Percentiles rank a stretch among this genome's conserved stretches.
Evolutionary conservation across 306 rosid species (phyloP).

Genomic region (Oxytropis ochrocephala): DNA sequence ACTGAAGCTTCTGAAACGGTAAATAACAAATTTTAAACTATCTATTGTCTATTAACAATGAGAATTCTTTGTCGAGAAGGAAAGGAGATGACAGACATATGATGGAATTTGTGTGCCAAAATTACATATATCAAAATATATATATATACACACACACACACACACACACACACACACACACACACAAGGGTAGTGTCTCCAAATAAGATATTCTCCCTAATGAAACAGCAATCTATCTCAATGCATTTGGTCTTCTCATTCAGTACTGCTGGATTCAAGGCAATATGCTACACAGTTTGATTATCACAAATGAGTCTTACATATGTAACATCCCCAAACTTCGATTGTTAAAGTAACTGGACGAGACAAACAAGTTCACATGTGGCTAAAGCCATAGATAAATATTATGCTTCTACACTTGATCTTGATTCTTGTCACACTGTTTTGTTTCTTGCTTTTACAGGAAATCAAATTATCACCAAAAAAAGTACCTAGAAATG

Average conservation of each 20-base stretch:
- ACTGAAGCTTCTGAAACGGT: conserved; percentile 73
- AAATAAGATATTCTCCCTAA: neutral
- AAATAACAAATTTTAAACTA: conserved; percentile 11
- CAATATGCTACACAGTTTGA: neutral
- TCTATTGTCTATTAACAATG: neutral
- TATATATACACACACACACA: too few relatives aligned
- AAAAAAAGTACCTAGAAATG: too few relatives aligned
- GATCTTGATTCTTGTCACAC: too few relatives aligned
- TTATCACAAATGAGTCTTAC: neutral
- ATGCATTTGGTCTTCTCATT: neutral
- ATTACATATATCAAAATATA: neutral
- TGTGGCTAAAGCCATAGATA: neutral
- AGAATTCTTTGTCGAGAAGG: conserved; percentile 2
- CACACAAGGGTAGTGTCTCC: neutral
- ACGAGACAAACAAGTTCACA: too few relatives aligned
- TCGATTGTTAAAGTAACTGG: too few relatives aligned
- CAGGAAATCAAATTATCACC: too few relatives aligned
- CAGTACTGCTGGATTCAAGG: neutral
- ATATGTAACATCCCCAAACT: neutral
- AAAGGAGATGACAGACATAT: neutral
- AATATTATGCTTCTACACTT: neutral
- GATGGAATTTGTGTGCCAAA: neutral
- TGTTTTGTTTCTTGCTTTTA: too few relatives aligned
- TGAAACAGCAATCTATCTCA: neutral
- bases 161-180: too few relatives aligned